Conservation (phyloP, 768 basidiomycete genomes). For the Asterophora parasitica region DNA sequence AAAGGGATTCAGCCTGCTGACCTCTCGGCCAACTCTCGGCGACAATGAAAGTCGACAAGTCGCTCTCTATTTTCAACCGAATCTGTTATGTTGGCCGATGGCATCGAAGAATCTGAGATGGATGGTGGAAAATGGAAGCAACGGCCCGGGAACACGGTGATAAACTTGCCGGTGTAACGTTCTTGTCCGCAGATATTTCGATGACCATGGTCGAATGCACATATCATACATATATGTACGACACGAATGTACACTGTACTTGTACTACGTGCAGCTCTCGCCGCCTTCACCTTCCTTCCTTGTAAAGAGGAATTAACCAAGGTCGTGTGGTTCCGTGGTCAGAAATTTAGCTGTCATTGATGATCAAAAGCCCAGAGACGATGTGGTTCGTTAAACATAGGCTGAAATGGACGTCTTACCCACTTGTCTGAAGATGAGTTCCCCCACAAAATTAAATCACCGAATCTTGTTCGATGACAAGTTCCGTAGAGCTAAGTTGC, state of each 20-base stretch:
- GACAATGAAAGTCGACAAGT: constrained; percentile 4
- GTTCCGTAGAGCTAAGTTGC: not conserved
- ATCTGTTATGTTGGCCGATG: constrained; percentile 4
- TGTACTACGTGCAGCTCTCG: not conserved
- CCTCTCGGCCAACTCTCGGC: not conserved
- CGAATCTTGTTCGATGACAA: too few species aligned
- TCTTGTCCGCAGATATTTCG: not conserved
- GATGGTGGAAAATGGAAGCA: constrained; percentile 1
- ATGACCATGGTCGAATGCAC: not conserved
- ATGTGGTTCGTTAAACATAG: too few species aligned
- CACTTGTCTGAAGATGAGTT: too few species aligned
- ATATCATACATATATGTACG: too few species aligned
- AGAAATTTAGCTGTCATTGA: not conserved
- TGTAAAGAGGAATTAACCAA: too few species aligned
- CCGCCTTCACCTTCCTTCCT: too few species aligned
- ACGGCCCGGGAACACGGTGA: not conserved
- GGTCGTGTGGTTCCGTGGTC: not conserved
- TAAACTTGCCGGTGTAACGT: not conserved
- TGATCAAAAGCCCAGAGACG: not conserved
- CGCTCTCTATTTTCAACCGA: not conserved
- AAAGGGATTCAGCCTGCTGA: not conserved
- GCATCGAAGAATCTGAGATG: constrained; percentile 6
- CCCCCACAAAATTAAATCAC: not conserved
- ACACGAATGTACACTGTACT: too few species aligned
- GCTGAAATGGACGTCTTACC: not conserved